Evolutionary conservation across 352 stramenopile species (phyloP), one percentile per base, ranked within the genome.

Genomic region (Globisporangium alternatum): DNA sequence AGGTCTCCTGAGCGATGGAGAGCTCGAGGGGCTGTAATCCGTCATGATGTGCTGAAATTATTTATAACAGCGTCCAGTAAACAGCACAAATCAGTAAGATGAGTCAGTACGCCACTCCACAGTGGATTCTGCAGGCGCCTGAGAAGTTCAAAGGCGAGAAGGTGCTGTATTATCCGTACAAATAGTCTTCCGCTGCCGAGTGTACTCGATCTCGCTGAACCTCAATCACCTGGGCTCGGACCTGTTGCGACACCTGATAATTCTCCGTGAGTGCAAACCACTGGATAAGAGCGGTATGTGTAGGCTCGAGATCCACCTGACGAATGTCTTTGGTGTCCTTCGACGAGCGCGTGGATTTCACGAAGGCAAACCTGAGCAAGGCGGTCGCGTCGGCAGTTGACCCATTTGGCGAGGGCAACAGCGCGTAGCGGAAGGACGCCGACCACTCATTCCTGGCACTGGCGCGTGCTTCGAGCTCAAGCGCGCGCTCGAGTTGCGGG

Each of bases 261-360:
- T 89, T 43, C 99, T 99, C 83, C 90, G 93, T 15, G 82, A 98
- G 39, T 83, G 84, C 30, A 99, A 98, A 69, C 94, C 92, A 5
- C 78, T 99, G 13, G 97, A 97, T 12, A 81, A 93, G 55, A 76
- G 88, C 53, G 98, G 98, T 5, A 76, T 99, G 6, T 95, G 94
- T 56, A 99, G 98, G 98, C 89, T 99, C 65, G 99, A 99, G 77
- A 97, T 99, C 25, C 97, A 99, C 68, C 68, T 99, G 49, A 96
- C 87, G 28, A 93, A 91, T 65, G 80, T 95, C 17, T 95, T 91
- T 60, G 86, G 86, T 62, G 85, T 95, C 95, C 43, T 99, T 99
- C 56, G 97, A 99, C 48, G 97, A 98, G 53, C 93, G 98, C 56
- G 95, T 95, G n/a, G 72, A 83, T 7, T 99, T 98, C 73, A 86